Base-by-base conservation (phyloP, 176 grass and related monocot species). In the Triticum turgidum region DNA sequence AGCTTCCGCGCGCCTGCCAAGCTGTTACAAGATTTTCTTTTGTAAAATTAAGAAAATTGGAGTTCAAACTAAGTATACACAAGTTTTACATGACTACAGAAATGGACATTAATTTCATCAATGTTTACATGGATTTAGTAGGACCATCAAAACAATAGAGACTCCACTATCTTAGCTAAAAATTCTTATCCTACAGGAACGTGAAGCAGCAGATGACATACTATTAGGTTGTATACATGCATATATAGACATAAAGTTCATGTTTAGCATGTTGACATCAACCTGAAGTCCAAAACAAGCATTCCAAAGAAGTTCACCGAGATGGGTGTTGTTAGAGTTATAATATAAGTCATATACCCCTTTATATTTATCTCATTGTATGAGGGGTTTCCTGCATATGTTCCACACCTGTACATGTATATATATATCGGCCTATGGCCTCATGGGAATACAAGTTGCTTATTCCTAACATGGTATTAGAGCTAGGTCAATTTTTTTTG, bases 1-100 rank as follows among this genome's bases (percentile, higher is more conserved):
- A 42, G 92, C 79, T 25, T 98, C 94, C 0, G 89, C 73, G 33
- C 92, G 97, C 67, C 87, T 92, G 42, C 97, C 94, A 74, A 98
- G 92, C 97, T 98, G 89, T 84, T 59, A 87, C 30, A 85, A 37
- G 68, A 30, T 24, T 24, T 79, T 52, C 33, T 22, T 38, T 11
- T 15, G 18, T 41, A 79, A 49, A 6, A 83, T 34, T 14, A 82
- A 73, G 61, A 79, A 39, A 85, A 65, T 11, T 27, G 27, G 21
- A 85, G 33, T 77, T 54, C 64, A 32, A 80, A 76, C 11, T 37
- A 62, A 37, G 52, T 69, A 64, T 17, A 70, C 30, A 69, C 9
- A 64, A 52, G 18, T 83, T 6, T 51, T 17, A 63, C 29, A 69
- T 13, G 52, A 65, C 18, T 77, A 10, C 51, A 74, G 11, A 80